Conservation (phyloP, 2,329 filamentous ascomycete species). For the Fusarium sp. region DNA sequence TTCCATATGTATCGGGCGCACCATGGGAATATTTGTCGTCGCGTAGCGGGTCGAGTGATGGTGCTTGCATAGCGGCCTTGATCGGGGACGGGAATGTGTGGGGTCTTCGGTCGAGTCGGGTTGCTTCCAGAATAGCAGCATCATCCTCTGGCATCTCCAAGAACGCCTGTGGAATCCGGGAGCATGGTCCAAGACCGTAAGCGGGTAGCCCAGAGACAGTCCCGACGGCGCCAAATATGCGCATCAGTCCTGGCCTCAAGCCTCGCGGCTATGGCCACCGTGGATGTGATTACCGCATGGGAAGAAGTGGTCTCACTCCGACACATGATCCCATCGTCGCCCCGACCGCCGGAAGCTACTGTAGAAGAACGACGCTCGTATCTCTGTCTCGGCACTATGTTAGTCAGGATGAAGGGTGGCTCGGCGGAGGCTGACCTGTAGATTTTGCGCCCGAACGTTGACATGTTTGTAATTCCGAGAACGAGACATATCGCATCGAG, state of each 20-base stretch:
- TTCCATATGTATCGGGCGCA: background rate
- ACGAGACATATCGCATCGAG: slow-evolving; percentile 54
- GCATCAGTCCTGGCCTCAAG: accelerated
- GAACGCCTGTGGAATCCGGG: accelerated
- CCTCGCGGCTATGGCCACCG: background rate
- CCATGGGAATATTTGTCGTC: background rate
- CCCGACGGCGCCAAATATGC: accelerated
- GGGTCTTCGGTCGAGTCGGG: background rate
- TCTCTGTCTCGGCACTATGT: background rate
- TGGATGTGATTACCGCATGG: accelerated
- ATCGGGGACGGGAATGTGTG: background rate
- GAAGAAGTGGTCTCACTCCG: background rate
- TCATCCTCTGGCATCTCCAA: background rate
- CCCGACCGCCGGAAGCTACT: background rate
- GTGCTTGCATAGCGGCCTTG: accelerated
- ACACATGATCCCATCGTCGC: accelerated
- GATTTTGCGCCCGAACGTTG: slow-evolving; percentile 93
- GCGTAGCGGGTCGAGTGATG: background rate
- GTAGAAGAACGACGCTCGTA: accelerated
- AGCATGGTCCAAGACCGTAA: background rate
- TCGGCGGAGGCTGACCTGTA: slow-evolving; percentile 68
- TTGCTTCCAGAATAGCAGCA: background rate
- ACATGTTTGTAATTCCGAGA: slow-evolving; percentile 99
- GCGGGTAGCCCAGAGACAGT: too few species aligned
- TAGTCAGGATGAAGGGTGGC: background rate